Evolutionary conservation across 116 monocot genomes (phyloP).

Genomic region (Papilionanthe hybrid): DNA sequence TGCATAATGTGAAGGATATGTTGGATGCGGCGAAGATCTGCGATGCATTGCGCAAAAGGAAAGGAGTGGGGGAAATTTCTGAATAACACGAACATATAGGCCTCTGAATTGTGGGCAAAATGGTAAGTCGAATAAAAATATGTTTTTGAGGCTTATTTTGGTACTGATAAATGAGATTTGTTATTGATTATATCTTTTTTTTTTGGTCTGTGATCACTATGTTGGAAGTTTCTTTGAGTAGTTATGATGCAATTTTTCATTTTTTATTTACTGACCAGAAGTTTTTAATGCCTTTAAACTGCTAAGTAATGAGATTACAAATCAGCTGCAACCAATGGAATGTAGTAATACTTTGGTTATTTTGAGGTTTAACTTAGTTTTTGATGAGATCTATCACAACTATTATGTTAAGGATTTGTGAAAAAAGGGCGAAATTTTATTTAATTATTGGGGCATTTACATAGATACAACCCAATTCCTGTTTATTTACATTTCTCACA

Average conservation of each 20-base stretch:
- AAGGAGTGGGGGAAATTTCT: not conserved
- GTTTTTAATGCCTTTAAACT: not conserved
- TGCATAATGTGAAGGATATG: slow-evolving; percentile 66
- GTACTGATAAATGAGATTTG: not conserved
- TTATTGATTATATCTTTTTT: not conserved
- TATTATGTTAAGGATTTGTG: too few relatives aligned
- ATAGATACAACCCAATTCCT: too few relatives aligned
- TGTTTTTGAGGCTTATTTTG: not conserved
- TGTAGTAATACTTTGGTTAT: too few relatives aligned
- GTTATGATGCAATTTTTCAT: not conserved
- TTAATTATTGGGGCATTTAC: too few relatives aligned
- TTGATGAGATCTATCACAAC: too few relatives aligned
- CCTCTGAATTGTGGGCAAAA: not conserved
- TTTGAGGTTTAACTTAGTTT: too few relatives aligned
- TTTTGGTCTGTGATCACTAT: not conserved
- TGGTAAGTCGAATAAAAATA: not conserved
- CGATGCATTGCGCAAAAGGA: slow-evolving; percentile 57
- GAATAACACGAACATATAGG: not conserved
- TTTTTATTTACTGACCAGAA: not conserved
- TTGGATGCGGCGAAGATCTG: slow-evolving; percentile 77
- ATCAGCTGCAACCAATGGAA: too few relatives aligned
- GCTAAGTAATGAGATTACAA: not conserved
- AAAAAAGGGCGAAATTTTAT: too few relatives aligned
- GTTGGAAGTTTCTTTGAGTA: not conserved
- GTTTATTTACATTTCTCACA: too few relatives aligned